Base-by-base conservation (phyloP, 164 flowering plant genomes). In the Piper longum region DNA sequence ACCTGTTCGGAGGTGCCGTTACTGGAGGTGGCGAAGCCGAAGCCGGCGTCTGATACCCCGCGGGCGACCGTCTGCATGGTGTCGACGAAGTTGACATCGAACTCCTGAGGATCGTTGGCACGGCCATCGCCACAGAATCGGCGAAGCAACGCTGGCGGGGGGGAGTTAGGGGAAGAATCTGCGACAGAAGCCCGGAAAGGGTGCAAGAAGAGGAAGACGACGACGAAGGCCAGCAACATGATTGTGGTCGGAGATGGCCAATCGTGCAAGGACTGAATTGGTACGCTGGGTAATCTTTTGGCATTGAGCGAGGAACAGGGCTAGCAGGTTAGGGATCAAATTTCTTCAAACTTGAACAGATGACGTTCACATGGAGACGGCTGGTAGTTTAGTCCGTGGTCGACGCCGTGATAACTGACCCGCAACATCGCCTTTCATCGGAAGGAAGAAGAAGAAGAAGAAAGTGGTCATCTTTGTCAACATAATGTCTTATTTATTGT, bases 41-140 rank as follows among this genome's bases (percentile, higher is more conserved):
- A 70, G 2, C 69, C 73, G 2, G 16, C 17, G 17, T 36, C 2
- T 2, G 66, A 41, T 14, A 70, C 16, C 4, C 45, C 52, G 51
- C 39, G 51, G 17, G 59, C 39, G 7, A 70, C 40, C 7, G 1
- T 62, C 61, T 70, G 69, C 69, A 70, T 70, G 19, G 58, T 51
- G 54, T 60, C 58, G 54, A 70, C 63, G 45, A 66, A 70, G 43
- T 62, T 70, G 41, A 62, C 51, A 17, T 61, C 69, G 55, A 65
- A 66, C 36, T 57, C 13, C 40, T 43, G 16, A 14, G 66, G 43
- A 19, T 69, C 19, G 4, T 11, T 14, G 36, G 62, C 42, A 7
- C 16, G 41, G 41, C 18, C 41, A 4, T 8, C 5, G 57, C 62
- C 41, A 42, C 71, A 68, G 57, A 63, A 7, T 13, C 52, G 52